Percentiles rank a stretch among this genome's conserved stretches.
Evolutionary conservation across 192 early-diverging fungal species (phyloP).

Genomic region (Coemansia sp.): DNA sequence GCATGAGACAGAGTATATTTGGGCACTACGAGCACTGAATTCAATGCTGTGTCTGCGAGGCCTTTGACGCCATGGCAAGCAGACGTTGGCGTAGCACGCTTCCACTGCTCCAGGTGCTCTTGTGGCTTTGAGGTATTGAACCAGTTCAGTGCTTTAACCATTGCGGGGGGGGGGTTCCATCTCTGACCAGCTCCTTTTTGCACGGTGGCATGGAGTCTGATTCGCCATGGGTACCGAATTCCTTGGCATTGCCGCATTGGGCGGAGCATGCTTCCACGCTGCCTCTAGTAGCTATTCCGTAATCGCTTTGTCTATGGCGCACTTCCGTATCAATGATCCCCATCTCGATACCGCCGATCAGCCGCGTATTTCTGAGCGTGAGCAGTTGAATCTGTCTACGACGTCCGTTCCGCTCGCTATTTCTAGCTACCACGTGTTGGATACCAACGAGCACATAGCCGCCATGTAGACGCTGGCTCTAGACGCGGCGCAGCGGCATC

Average conservation of each 20-base stretch:
- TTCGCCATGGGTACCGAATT: slow-evolving; percentile 52
- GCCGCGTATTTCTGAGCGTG: slow-evolving; percentile 31
- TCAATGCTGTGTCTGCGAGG: slow-evolving; percentile 26
- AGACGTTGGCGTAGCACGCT: slow-evolving; percentile 34
- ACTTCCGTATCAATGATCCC: slow-evolving; percentile 75
- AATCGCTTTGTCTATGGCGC: slow-evolving; percentile 65
- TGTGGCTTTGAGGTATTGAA: slow-evolving; percentile 48
- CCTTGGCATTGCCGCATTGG: slow-evolving; percentile 47
- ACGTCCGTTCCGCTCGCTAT: slow-evolving; percentile 64
- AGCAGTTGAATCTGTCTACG: slow-evolving; percentile 38
- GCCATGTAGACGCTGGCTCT: slow-evolving; percentile 78
- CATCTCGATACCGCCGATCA: slow-evolving; percentile 56
- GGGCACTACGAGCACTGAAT: slow-evolving; percentile 4
- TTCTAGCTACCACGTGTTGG: slow-evolving; percentile 73
- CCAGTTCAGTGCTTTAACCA: slow-evolving; percentile 39
- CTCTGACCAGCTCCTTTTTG: slow-evolving; percentile 8
- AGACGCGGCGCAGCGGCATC: slow-evolving; percentile 90
- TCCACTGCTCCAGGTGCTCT: slow-evolving; percentile 36
- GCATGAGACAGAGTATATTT: not conserved
- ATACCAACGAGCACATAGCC: slow-evolving; percentile 82
- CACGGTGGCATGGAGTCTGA: slow-evolving; percentile 47
- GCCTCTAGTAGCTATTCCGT: slow-evolving; percentile 80
- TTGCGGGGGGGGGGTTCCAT: slow-evolving; percentile 29
- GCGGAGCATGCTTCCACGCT: slow-evolving; percentile 83
- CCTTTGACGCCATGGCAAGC: slow-evolving; percentile 22